Base-by-base conservation (phyloP, 768 basidiomycete genomes). In the Cubamyces sp. region DNA sequence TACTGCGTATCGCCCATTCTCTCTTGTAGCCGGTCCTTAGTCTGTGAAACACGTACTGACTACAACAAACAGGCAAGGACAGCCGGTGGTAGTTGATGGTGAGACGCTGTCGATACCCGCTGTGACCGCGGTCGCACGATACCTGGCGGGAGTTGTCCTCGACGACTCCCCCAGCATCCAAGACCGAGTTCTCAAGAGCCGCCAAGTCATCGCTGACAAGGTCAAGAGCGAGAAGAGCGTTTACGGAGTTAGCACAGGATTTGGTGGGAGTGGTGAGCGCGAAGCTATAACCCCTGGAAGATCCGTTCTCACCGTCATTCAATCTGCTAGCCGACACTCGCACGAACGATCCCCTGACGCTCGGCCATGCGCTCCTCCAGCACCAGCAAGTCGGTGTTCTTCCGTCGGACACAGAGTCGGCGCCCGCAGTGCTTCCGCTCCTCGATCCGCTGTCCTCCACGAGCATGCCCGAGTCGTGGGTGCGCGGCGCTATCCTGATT, bases 391-490 rank as follows among this genome's bases (percentile, higher is more conserved):
- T 78, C 54, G 93, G 93, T 39, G 84, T 93, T 1, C 79, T 88
- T 8, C 85, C 92, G 48, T 84, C 88, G 0, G 81, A 85, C 11
- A 75, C 80, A 5, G 71, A 80, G 21, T 70, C 78, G 6, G 74
- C 78, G 1, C 80, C 79, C 18, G 72, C 84, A 50, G 81, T 77
- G 12, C 79, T 92, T 0, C 91, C 92, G 9, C 85, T 93, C 46
- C 80, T 81, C 5, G 90, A 92, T 69, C 90, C 89, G 0, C 72
- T 88, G 14, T 75, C 82, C 12, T 83, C 86, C 12, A 82, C 83
- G 30, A 85, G 82, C 61, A 94, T 95, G 91, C 92, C 93, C 4
- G 87, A 91, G 61, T 78, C 90, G 2, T 94, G 94, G 90, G 92
- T 94, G 34, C 87, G 93, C 55, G 93, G 89, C 14, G 91, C 93